phyloP scores from a whole-genome alignment of 2,329 filamentous ascomycete species.

The Sphaerulina vaccinii region DNA sequence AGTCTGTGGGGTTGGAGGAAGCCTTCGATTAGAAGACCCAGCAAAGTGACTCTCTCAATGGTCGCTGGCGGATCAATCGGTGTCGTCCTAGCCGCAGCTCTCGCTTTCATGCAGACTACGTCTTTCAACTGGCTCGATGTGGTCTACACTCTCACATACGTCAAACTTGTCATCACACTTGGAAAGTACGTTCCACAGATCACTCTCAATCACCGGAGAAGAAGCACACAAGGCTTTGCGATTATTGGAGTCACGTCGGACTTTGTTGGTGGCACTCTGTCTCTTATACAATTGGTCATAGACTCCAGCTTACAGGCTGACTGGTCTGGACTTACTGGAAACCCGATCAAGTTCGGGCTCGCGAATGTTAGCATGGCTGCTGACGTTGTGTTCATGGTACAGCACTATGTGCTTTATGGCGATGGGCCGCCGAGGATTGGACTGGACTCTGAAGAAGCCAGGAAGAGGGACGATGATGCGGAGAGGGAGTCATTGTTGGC shows the following conservation, averaged over 20 bases:
- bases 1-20: slow-evolving; percentile 69
- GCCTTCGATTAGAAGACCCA: background rate
- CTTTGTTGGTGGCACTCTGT: slow-evolving; percentile 74
- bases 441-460: too few relatives aligned
- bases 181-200: slow-evolving; percentile 92
- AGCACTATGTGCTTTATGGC: slow-evolving; percentile 41
- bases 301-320: slow-evolving; percentile 81
- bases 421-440: too few relatives aligned
- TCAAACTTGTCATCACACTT: slow-evolving; percentile 84
- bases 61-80: background rate
- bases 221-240: slow-evolving; percentile 78
- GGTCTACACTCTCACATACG: slow-evolving; percentile 71
- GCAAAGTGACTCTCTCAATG: slow-evolving; percentile 27
- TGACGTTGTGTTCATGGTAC: slow-evolving; percentile 78
- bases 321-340: slow-evolving; percentile 88
- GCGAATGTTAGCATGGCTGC: slow-evolving; percentile 83
- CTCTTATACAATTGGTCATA: slow-evolving; percentile 74
- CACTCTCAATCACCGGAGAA: slow-evolving; percentile 75
- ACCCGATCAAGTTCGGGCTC: slow-evolving; percentile 84
- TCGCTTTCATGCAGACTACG: background rate
- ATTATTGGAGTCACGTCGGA: slow-evolving; percentile 72
- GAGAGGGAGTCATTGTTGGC: too few relatives aligned
- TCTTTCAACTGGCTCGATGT: background rate
- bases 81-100: background rate
- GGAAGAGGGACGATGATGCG: too few relatives aligned